Evolutionary conservation across 1,284 basidiomycete species (phyloP), one percentile per base, ranked within the genome.

Genomic region (Fomitiporia mediterranea): DNA sequence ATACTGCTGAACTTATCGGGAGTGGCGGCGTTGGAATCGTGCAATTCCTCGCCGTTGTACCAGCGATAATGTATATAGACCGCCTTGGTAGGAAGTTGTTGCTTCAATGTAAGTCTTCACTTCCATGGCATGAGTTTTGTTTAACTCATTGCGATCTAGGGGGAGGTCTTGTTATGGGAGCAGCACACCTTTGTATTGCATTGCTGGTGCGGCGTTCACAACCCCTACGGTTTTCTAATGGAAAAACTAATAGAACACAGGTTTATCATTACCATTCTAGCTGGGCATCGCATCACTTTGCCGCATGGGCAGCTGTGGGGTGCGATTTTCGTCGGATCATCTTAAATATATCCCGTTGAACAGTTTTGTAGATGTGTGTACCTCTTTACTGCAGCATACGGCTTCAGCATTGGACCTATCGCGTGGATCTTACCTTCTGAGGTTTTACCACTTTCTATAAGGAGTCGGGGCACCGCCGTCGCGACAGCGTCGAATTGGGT

Each of bases 401-500:
- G 91, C 2, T 72, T 84, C 42, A 91, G 88, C 37, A 86, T 90
- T 67, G 92, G 92, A 0, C 93, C 93, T 1, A 82, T 91, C 61
- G 89, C 85, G 9, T 95, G 92, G 90, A 81, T 91, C 1, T 75
- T 91, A 1, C 84, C 88, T 0, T 83, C 80, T 61, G 90, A 92
- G 70, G 85, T 95, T 21, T 94, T 94, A 70, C 87, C 93, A 4
- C 74, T 92, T n/a, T 88, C 89, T 6, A 82, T 94, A 69, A 78
- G 92, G 65, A 85, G 90, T 61, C 85, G 86, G 67, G 93, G 92
- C 60, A 90, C 93, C 4, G 81, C 89, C 21, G 66, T 95, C 19
- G 84, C 89, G n/a, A 91, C 90, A 1, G 84, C 89, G 2, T 90
- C 87, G 38, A 91, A 90, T 68, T 92, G 90, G 89, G 64, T 81